Percentiles rank a stretch among this genome's conserved stretches.
Conservation (phyloP, 495 filamentous ascomycete genomes). For the Penicillium arizonense region DNA sequence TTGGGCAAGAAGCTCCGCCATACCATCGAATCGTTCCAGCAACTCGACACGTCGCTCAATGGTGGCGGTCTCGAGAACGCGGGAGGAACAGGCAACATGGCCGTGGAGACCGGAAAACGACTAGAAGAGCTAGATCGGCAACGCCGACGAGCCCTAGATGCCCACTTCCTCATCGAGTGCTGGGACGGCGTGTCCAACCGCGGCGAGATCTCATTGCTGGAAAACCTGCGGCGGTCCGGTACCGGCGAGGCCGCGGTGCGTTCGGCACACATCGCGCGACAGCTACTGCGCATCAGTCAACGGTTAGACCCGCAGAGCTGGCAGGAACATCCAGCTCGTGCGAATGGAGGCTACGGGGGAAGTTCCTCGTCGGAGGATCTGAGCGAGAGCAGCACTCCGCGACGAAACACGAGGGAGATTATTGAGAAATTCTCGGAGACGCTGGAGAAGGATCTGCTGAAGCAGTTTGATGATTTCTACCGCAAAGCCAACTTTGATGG, state of each 20-base stretch:
- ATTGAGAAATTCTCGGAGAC: slow-evolving; percentile 97
- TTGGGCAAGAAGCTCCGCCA: slow-evolving; percentile 85
- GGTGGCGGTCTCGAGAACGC: slow-evolving; percentile 49
- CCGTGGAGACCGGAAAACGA: slow-evolving; percentile 91
- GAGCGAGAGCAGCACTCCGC: slow-evolving; percentile 33
- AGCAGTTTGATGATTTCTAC: slow-evolving; percentile 96
- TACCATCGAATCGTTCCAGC: slow-evolving; percentile 86
- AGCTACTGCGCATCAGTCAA: slow-evolving; percentile 84
- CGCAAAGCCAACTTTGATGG: slow-evolving; percentile 90
- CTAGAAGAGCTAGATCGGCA: slow-evolving; percentile 94
- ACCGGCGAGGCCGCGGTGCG: slow-evolving; percentile 83
- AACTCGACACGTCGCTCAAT: slow-evolving; percentile 76
- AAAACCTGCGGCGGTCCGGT: slow-evolving; percentile 75
- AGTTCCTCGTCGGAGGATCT: slow-evolving; percentile 37
- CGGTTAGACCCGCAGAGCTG: slow-evolving; percentile 74
- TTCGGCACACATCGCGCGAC: slow-evolving; percentile 85
- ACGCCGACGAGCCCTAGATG: slow-evolving; percentile 83
- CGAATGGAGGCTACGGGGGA: slow-evolving; percentile 50
- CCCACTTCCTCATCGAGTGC: slow-evolving; percentile 91
- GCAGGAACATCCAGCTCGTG: slow-evolving; percentile 57
- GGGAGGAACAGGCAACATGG: slow-evolving; percentile 87
- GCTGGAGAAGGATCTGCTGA: slow-evolving; percentile 90
- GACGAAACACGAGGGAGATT: slow-evolving; percentile 76
- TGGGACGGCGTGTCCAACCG: slow-evolving; percentile 90
- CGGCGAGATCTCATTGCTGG: slow-evolving; percentile 74